Evolutionary conservation across 2,329 filamentous ascomycete species (phyloP).

Genomic region (Bisporella sp.): DNA sequence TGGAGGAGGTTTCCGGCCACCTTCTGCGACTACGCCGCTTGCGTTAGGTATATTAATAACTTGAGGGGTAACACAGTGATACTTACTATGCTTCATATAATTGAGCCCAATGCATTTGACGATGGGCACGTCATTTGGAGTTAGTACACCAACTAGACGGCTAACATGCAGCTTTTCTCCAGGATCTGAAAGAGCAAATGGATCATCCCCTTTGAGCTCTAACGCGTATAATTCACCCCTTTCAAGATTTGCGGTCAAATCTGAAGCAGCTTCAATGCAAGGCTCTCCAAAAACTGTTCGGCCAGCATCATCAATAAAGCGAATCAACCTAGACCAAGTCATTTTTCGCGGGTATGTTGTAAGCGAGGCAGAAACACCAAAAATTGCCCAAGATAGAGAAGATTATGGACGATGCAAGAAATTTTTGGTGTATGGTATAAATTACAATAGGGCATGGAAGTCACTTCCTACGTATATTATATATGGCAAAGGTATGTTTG

Average conservation of each 20-base stretch:
- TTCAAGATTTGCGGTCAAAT: background rate
- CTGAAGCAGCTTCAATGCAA: background rate
- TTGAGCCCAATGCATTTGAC: slow-evolving; percentile 53
- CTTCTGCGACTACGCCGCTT: slow-evolving; percentile 38
- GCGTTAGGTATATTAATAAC: background rate
- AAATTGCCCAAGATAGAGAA: no score
- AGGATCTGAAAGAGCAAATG: slow-evolving; percentile 9
- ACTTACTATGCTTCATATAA: slow-evolving; percentile 47
- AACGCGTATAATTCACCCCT: background rate
- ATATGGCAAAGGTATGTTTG: background rate
- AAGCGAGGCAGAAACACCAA: no score
- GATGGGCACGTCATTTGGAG: slow-evolving; percentile 39
- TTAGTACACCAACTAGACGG: slow-evolving; percentile 23
- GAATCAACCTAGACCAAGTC: background rate
- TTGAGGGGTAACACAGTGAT: background rate
- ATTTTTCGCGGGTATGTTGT: background rate
- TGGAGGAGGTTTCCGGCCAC: slow-evolving; percentile 42
- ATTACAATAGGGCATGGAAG: background rate
- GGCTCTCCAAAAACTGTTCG: background rate
- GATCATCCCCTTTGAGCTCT: background rate
- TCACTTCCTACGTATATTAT: background rate
- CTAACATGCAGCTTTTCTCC: slow-evolving; percentile 27
- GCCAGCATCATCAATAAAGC: background rate
- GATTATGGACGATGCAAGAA: background rate
- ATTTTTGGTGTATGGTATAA: background rate